Evolutionary conservation across 2,329 filamentous ascomycete species (phyloP).

Genomic region (Fusarium acutatum): DNA sequence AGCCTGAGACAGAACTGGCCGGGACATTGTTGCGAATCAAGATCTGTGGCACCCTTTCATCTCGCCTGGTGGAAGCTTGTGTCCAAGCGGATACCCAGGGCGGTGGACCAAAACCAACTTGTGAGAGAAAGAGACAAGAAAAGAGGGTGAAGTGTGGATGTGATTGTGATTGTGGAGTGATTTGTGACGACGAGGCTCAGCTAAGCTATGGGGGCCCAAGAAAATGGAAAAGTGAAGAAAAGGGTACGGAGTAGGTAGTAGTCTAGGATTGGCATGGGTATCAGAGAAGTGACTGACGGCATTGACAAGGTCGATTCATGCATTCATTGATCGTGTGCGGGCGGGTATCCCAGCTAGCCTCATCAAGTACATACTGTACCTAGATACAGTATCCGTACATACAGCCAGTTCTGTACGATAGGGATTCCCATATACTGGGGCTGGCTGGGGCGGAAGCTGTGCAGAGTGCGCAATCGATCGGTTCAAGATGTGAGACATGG

Average conservation of each 20-base stretch:
- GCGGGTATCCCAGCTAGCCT: conserved; percentile 8
- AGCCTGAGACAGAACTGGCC: conserved; percentile 40
- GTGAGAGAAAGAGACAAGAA: conserved; percentile 23
- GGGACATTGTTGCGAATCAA: conserved; percentile 49
- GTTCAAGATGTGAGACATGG: conserved; percentile 37
- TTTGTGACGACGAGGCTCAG: conserved; percentile 36
- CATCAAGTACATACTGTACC: conserved; percentile 1
- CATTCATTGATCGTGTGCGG: background rate
- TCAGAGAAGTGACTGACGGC: conserved; percentile 22
- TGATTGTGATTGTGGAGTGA: conserved; percentile 16
- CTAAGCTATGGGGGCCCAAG: conserved; percentile 25
- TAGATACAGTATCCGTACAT: background rate
- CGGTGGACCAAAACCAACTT: conserved; percentile 23
- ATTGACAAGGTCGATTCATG: conserved; percentile 13
- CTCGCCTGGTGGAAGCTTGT: conserved; percentile 47
- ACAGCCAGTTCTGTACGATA: background rate
- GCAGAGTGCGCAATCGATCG: conserved; percentile 39
- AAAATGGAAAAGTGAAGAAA: conserved; percentile 19
- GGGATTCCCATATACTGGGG: conserved; percentile 17
- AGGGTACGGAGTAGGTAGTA: background rate
- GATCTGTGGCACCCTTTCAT: conserved; percentile 53
- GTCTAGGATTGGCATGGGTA: background rate
- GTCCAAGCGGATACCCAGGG: conserved; percentile 35
- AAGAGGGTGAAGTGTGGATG: conserved; percentile 17
- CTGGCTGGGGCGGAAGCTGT: conserved; percentile 19